Percentiles rank a stretch among this genome's conserved stretches.
Conservation (phyloP, 805 yeast species). For the Yamadazyma akitaensis region DNA sequence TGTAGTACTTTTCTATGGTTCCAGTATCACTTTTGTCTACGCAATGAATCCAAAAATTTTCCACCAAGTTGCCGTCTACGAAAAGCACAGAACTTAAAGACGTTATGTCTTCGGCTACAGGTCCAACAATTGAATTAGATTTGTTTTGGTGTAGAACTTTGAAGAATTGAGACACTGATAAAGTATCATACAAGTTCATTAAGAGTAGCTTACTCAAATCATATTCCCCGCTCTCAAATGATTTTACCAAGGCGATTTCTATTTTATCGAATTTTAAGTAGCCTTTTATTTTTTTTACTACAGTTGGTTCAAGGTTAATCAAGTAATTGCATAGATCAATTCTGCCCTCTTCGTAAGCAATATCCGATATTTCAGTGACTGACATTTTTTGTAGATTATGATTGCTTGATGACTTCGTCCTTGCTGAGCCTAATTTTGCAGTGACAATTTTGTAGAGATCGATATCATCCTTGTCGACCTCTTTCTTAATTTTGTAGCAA, state of each 20-base stretch:
- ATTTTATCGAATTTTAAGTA: slow-evolving; percentile 70
- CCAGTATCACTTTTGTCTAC: slow-evolving; percentile 24
- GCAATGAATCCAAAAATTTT: slow-evolving; percentile 34
- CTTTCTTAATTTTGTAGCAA: slow-evolving; percentile 57
- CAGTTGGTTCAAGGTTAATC: slow-evolving; percentile 64
- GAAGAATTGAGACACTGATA: slow-evolving; percentile 67
- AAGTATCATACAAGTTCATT: slow-evolving; percentile 48
- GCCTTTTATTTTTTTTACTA: slow-evolving; percentile 54
- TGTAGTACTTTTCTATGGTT: slow-evolving; percentile 26
- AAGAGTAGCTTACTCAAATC: slow-evolving; percentile 61
- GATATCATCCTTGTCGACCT: slow-evolving; percentile 53
- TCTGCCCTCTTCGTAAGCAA: slow-evolving; percentile 83
- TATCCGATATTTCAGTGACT: slow-evolving; percentile 54
- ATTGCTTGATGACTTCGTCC: slow-evolving; percentile 1
- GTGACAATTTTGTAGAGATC: slow-evolving; percentile 51
- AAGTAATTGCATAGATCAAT: slow-evolving; percentile 60
- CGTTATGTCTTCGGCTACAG: slow-evolving; percentile 11
- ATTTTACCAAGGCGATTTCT: slow-evolving; percentile 63
- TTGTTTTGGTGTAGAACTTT: slow-evolving; percentile 54
- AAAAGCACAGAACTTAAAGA: slow-evolving; percentile 21
- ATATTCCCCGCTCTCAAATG: slow-evolving; percentile 57
- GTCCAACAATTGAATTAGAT: slow-evolving; percentile 26
- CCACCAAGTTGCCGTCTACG: slow-evolving; percentile 37
- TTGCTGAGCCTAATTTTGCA: slow-evolving; percentile 37
- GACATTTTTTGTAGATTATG: slow-evolving; percentile 29